These are phyloP conservation scores for Phlyctochytrium planicorne DNA, from an alignment of 192 early-diverging fungal species.

Conservation along the genomic window DNA sequence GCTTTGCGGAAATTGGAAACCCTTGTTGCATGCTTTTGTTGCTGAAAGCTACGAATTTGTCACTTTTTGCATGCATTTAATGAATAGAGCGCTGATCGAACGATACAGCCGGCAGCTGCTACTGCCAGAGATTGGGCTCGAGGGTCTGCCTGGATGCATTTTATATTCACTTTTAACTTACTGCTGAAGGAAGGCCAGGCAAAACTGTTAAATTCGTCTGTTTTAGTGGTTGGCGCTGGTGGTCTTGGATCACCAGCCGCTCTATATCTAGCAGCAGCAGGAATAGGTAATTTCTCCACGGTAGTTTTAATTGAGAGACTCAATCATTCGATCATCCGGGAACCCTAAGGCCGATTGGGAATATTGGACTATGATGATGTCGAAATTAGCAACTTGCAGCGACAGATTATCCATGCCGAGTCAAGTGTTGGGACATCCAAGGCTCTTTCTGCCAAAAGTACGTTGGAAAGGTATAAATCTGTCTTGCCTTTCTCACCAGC, in stretches of 20 bases:
- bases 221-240: constrained; percentile 91
- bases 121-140: constrained; percentile 70
- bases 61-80: too few species aligned
- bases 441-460: constrained; percentile 69
- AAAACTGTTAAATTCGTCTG: constrained; percentile 66
- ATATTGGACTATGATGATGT: constrained; percentile 91
- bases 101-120: constrained; percentile 87
- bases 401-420: constrained; percentile 92
- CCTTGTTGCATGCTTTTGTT: neutral
- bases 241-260: constrained; percentile 87
- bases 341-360: constrained; percentile 69
- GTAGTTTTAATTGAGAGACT: neutral
- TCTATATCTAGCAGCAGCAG: constrained; percentile 86
- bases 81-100: constrained; percentile 74
- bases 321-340: too few species aligned
- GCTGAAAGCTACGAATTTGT: too few species aligned
- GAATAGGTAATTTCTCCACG: constrained; percentile 59
- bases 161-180: neutral
- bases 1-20: neutral
- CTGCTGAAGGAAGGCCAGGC: constrained; percentile 70
- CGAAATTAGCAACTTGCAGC: constrained; percentile 88
- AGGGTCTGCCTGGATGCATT: constrained; percentile 39
- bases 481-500: constrained; percentile 4
- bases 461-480: constrained; percentile 46
- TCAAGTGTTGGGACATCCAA: constrained; percentile 66